Base-by-base conservation (phyloP, 352 stramenopile species). In the Pythium myriotylum region DNA sequence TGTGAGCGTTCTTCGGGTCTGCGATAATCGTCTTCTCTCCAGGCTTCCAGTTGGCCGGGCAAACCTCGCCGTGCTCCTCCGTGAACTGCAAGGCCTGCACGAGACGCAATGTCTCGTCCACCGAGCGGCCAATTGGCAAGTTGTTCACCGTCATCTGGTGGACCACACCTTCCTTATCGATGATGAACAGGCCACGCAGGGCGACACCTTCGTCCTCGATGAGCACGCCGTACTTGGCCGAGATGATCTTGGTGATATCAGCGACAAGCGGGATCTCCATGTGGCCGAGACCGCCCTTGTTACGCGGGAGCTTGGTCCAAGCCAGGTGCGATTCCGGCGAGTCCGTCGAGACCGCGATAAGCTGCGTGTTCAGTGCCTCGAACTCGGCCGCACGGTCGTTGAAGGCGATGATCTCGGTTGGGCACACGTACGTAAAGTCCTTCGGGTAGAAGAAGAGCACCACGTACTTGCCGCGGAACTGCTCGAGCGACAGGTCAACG, bases 241-340 rank as follows among this genome's bases (percentile, higher is more conserved):
- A 79, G 70, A 97, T 97, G 56, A 89, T 59, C 79, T 98, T 98
- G 51, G 88, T 98, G 27, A 96, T 86, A 68, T 98, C 94, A 10
- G 90, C 80, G n/a, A 98, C 76, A 13, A 98, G 88, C 13, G 94
- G 92, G 65, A 98, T 97, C 63, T 91, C 73, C 90, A 98, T 97
- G 64, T 92, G 79, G 52, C 94, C 94, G 37, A 98, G 73, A 0
- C 94, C 94, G 52, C 94, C 94, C 63, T 96, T 91, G 76, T 92
- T 96, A 41, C 94, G 88, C 29, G 89, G 83, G 57, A 87, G 72
- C 35, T 86, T 78, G 62, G 82, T 96, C 91, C 91, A 98, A 14
- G 89, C 89, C 64, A 97, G 73, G 72, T 97, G 91, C 41, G 85
- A 94, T 69, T 97, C 88, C 10, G 91, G 74, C 59, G 89, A 97